phyloP scores from a whole-genome alignment of 2,329 filamentous ascomycete genomes.

The Boeremia exigua region DNA sequence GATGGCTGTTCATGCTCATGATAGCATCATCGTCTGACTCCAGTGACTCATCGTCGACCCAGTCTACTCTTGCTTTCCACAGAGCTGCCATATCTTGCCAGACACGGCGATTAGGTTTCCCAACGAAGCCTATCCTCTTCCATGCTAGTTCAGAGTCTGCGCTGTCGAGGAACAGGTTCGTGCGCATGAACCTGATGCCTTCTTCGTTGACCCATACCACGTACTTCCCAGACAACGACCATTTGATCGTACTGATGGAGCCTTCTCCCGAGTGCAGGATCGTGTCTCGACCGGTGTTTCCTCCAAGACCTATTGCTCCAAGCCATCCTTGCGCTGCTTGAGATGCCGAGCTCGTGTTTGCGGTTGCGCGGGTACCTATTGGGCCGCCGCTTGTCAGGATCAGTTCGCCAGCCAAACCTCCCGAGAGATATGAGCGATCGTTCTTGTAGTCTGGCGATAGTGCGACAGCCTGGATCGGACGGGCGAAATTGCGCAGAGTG shows the following conservation, averaged over 20 bases:
- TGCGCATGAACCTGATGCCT: constrained; percentile 97
- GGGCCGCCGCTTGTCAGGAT: constrained; percentile 85
- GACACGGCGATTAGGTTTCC: constrained; percentile 80
- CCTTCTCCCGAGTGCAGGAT: constrained; percentile 92
- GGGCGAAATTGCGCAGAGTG: constrained; percentile 87
- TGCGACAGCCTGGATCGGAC: constrained; percentile 89
- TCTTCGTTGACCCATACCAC: constrained; percentile 96
- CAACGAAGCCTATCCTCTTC: constrained; percentile 92
- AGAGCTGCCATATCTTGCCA: constrained; percentile 98
- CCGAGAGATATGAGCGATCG: constrained; percentile 88
- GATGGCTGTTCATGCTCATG: constrained; percentile 43
- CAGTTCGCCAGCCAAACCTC: constrained; percentile 84
- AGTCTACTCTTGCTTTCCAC: constrained; percentile 91
- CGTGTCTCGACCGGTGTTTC: constrained; percentile 81
- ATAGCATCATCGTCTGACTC: constrained; percentile 70
- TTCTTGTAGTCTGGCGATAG: constrained; percentile 94
- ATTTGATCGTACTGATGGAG: constrained; percentile 88
- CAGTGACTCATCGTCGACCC: constrained; percentile 86
- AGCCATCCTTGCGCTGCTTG: constrained; percentile 90
- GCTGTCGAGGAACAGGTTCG: constrained; percentile 79
- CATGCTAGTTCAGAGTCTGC: constrained; percentile 82
- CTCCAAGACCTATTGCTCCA: constrained; percentile 81
- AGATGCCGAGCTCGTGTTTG: constrained; percentile 85
- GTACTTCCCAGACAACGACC: constrained; percentile 91
- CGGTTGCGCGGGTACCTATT: constrained; percentile 77